These are phyloP conservation scores for Postia placenta DNA, from an alignment of 768 basidiomycete genomes.

Conservation along the genomic window DNA sequence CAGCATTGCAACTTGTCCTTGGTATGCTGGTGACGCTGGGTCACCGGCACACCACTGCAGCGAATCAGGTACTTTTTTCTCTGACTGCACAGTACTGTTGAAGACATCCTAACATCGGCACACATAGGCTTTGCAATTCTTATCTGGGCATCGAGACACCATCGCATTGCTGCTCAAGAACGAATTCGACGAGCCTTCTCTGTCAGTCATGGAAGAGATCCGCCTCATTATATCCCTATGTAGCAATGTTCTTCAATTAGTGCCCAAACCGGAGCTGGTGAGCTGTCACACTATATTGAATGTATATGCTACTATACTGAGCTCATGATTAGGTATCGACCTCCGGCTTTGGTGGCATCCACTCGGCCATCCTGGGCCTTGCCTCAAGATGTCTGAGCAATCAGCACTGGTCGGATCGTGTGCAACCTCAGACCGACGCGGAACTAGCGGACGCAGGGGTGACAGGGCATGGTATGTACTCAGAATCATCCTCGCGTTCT, in stretches of 20 bases:
- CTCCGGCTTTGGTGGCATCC: constrained; percentile 81
- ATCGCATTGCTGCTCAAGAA: constrained; percentile 79
- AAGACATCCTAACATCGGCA: constrained; percentile 38
- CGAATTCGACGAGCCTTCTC: constrained; percentile 52
- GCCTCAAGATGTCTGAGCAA: constrained; percentile 65
- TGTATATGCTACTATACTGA: constrained; percentile 25
- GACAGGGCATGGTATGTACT: constrained; percentile 46
- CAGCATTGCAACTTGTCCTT: constrained; percentile 75
- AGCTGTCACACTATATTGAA: constrained; percentile 21
- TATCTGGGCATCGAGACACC: constrained; percentile 79
- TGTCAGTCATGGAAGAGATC: constrained; percentile 71
- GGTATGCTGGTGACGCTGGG: constrained; percentile 77
- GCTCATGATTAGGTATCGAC: constrained; percentile 31
- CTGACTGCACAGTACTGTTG: not conserved
- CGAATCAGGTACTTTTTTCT: constrained; percentile 51
- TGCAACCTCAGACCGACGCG: constrained; percentile 59
- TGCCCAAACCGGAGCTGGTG: constrained; percentile 77
- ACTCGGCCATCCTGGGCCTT: constrained; percentile 69
- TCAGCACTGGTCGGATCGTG: constrained; percentile 48
- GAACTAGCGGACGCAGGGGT: constrained; percentile 53
- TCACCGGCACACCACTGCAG: constrained; percentile 55
- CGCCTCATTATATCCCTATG: constrained; percentile 74
- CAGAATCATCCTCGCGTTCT: not conserved
- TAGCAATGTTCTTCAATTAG: constrained; percentile 57
- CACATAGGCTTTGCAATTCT: constrained; percentile 67